Conservation (phyloP, 2,329 filamentous ascomycete genomes). For the Fusarium tuaranense region DNA sequence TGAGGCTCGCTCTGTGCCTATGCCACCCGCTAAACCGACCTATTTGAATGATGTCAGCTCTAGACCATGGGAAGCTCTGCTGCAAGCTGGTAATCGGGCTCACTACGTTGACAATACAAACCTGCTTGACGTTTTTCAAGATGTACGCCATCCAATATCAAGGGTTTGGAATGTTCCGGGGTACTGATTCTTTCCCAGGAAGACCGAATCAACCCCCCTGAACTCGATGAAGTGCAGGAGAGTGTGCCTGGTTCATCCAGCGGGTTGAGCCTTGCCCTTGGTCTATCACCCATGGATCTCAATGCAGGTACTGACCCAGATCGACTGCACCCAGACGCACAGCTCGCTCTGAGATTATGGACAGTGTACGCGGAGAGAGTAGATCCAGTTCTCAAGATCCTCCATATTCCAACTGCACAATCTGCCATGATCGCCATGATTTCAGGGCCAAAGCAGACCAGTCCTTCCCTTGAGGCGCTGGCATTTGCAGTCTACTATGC, state of each 20-base stretch:
- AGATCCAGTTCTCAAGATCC: slow-evolving; percentile 19
- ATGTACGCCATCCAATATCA: background rate
- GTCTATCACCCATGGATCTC: background rate
- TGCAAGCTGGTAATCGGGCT: slow-evolving; percentile 13
- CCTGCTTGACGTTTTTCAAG: slow-evolving; percentile 19
- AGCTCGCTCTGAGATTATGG: slow-evolving; percentile 13
- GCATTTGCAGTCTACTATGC: slow-evolving; percentile 22
- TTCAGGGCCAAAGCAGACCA: background rate
- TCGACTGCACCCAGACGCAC: slow-evolving; percentile 8
- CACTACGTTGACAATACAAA: slow-evolving; percentile 22
- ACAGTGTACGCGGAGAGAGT: slow-evolving; percentile 15
- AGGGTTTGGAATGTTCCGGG: background rate
- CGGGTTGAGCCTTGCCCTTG: slow-evolving; percentile 8
- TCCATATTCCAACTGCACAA: slow-evolving; percentile 21
- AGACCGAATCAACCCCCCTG: background rate
- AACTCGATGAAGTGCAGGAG: background rate
- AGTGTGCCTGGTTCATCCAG: background rate
- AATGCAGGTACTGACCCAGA: background rate
- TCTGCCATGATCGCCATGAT: slow-evolving; percentile 20
- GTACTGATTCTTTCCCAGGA: background rate
- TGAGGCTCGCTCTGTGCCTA: background rate
- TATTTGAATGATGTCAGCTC: background rate
- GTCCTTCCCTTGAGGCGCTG: slow-evolving; percentile 6
- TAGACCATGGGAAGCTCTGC: slow-evolving; percentile 14
- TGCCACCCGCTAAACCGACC: no score